phyloP scores from a whole-genome alignment of 768 basidiomycete species.

The Boletus insuetus region DNA sequence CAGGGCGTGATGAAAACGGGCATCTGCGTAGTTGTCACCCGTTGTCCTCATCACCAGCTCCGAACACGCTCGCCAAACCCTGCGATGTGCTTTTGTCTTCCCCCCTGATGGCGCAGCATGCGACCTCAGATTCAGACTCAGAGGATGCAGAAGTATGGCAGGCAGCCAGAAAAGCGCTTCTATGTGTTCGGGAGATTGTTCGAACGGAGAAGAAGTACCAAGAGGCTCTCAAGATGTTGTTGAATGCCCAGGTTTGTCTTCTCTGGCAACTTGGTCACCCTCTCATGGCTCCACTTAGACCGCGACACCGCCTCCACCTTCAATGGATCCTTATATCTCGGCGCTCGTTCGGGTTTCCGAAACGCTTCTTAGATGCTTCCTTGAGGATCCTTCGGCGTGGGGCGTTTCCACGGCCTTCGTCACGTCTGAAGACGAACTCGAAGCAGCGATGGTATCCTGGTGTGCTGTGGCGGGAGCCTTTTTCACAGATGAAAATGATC shows the following conservation, averaged over 20 bases:
- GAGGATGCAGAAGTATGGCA: conserved; percentile 35
- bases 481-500: conserved; percentile 31
- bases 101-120: conserved; percentile 2
- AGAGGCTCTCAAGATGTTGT: conserved; percentile 35
- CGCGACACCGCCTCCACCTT: conserved; percentile 44
- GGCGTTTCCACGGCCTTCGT: conserved; percentile 64
- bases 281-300: conserved; percentile 25
- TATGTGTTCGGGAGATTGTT: conserved; percentile 48
- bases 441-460: conserved; percentile 58
- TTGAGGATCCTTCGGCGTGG: conserved; percentile 62
- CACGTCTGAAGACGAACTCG: conserved; percentile 48
- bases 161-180: conserved; percentile 38
- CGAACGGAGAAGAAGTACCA: conserved; percentile 47
- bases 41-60: neutral
- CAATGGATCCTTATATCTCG: conserved; percentile 51
- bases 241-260: conserved; percentile 34
- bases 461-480: conserved; percentile 32
- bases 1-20: neutral
- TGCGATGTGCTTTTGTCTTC: neutral
- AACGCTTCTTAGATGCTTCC: conserved; percentile 46
- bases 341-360: conserved; percentile 51
- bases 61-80: neutral
- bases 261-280: neutral
- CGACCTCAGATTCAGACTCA: conserved; percentile 4
- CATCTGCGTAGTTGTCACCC: neutral